Evolutionary conservation across 192 early-diverging fungal species (phyloP).

Genomic region (Podila epicladia): DNA sequence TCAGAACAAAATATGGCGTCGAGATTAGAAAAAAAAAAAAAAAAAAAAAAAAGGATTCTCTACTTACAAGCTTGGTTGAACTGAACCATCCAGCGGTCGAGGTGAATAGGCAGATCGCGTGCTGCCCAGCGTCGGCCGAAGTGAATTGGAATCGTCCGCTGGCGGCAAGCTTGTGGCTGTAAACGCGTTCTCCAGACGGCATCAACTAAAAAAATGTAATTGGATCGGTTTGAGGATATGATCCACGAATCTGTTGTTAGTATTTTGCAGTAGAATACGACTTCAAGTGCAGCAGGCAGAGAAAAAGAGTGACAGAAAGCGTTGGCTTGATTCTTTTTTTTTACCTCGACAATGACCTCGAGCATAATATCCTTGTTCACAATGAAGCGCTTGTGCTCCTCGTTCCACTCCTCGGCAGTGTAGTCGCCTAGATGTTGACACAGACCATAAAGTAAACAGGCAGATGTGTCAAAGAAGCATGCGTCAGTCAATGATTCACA

Average conservation of each 20-base stretch:
- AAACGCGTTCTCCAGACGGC: conserved; percentile 56
- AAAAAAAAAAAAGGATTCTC: no score
- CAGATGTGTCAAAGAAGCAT: not conserved
- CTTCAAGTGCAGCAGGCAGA: not conserved
- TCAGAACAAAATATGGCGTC: not conserved
- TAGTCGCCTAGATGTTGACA: conserved; percentile 60
- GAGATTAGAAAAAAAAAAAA: not conserved
- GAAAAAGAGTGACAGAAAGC: conserved; percentile 6
- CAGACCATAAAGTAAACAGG: not conserved
- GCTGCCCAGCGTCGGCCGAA: conserved; percentile 88
- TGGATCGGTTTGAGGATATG: not conserved
- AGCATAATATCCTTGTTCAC: conserved; percentile 71
- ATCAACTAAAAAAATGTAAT: conserved; percentile 53
- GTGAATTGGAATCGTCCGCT: conserved; percentile 92
- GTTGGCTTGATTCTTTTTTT: not conserved
- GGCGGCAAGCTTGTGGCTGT: conserved; percentile 78
- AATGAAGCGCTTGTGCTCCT: conserved; percentile 64
- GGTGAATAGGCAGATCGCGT: conserved; percentile 87
- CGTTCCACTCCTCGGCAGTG: conserved; percentile 83
- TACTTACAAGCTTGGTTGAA: conserved; percentile 67
- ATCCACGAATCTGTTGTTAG: conserved; percentile 1
- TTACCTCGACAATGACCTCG: conserved; percentile 76
- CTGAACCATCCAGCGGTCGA: conserved; percentile 75
- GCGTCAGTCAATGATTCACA: not conserved
- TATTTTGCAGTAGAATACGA: not conserved